Evolutionary conservation across 148 eudicot genomes (phyloP).

Genomic region (Diospyros lotus): DNA sequence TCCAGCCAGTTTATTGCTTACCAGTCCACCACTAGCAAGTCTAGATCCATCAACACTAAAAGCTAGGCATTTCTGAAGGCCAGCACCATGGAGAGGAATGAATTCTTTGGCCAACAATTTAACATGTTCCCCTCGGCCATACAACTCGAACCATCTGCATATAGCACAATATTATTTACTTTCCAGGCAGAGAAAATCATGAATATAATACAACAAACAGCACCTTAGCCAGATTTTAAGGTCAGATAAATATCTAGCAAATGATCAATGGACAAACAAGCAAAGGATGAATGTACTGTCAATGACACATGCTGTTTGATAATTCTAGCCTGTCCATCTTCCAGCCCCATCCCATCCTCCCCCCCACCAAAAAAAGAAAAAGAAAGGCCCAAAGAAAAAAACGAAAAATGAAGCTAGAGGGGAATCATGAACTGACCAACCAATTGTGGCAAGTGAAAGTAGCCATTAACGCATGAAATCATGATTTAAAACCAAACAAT

Average conservation of each 20-base stretch:
- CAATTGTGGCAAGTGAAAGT: background rate
- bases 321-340: background rate
- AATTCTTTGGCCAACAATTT: constrained; percentile 54
- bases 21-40: constrained; percentile 88
- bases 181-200: background rate
- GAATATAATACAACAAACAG: background rate
- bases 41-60: constrained; percentile 87
- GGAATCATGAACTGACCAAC: background rate
- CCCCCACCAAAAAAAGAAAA: background rate
- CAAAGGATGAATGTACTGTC: background rate
- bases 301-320: background rate
- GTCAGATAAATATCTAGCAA: background rate
- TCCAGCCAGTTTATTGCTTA: constrained; percentile 26
- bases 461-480: background rate
- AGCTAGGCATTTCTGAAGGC: constrained; percentile 67
- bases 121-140: constrained; percentile 35
- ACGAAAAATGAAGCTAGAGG: background rate
- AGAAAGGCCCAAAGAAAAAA: background rate
- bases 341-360: no score
- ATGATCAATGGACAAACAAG: background rate
- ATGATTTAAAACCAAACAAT: background rate
- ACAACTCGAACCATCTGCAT: constrained; percentile 64
- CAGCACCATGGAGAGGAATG: constrained; percentile 62
- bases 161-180: background rate
- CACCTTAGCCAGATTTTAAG: background rate